A percentile compares a stretch with the other conserved stretches of the same genome.
These are phyloP conservation scores for Arabis hirsuta DNA, from an alignment of 345 rosid species.

Conservation along the genomic window DNA sequence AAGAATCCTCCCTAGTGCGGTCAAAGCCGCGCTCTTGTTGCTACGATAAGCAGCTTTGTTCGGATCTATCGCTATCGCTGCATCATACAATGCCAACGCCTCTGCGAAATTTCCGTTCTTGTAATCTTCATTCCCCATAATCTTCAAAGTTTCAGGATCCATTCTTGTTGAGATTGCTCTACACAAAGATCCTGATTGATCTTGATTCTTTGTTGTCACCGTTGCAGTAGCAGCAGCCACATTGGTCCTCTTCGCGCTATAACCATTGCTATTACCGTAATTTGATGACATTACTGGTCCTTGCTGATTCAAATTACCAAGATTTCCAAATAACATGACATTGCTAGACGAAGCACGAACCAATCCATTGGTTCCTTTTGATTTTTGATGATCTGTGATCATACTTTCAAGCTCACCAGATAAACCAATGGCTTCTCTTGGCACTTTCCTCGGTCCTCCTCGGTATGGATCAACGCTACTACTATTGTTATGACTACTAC, in stretches of 20 bases:
- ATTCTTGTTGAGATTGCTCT: constrained; percentile 86
- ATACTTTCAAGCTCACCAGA: constrained; percentile 92
- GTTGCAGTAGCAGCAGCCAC: constrained; percentile 34
- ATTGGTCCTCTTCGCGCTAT: constrained; percentile 52
- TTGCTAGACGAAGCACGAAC: constrained; percentile 93
- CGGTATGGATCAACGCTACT: constrained; percentile 41
- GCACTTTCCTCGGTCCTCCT: constrained; percentile 55
- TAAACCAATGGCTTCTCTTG: constrained; percentile 60
- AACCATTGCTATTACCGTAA: constrained; percentile 50
- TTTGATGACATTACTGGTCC: constrained; percentile 34
- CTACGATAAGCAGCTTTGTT: constrained; percentile 87
- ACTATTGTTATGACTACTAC: constrained; percentile 39
- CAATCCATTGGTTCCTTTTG: constrained; percentile 51
- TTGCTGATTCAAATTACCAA: constrained; percentile 75
- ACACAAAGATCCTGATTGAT: constrained; percentile 62
- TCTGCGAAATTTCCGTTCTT: constrained; percentile 88
- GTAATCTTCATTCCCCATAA: constrained; percentile 97
- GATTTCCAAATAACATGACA: constrained; percentile 69
- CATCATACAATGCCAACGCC: constrained; percentile 89
- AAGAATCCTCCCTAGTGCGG: constrained; percentile 80
- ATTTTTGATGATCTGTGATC: constrained; percentile 73
- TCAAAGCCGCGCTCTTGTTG: constrained; percentile 88
- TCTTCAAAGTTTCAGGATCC: constrained; percentile 94
- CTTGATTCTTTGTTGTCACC: constrained; percentile 34
- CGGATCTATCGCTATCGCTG: constrained; percentile 90